phyloP scores from a whole-genome alignment of 441 rosid species.

The Populus tomentosa region DNA sequence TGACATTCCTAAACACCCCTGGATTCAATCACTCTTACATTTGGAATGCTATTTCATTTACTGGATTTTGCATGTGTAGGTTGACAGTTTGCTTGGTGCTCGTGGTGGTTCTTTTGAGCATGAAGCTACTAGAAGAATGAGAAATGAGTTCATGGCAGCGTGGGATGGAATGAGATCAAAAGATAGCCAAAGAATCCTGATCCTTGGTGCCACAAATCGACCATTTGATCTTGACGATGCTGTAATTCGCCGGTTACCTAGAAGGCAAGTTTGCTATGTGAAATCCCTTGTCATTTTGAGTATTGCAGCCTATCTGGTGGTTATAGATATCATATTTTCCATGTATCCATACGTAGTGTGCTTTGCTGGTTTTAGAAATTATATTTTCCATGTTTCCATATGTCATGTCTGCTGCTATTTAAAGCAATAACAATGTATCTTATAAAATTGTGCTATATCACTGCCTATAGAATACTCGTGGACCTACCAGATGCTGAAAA shows the following conservation, averaged over 20 bases:
- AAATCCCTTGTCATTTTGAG: neutral
- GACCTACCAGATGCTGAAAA: slow-evolving; percentile 92
- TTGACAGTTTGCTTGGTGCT: slow-evolving; percentile 95
- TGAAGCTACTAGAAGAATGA: slow-evolving; percentile 97
- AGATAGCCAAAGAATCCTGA: slow-evolving; percentile 89
- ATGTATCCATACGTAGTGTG: neutral
- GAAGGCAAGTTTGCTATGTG: slow-evolving; percentile 52
- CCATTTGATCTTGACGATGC: slow-evolving; percentile 99
- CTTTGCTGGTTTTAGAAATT: neutral
- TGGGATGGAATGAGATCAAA: slow-evolving; percentile 97
- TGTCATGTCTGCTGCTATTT: neutral
- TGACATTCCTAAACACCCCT: neutral
- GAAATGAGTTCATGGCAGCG: slow-evolving; percentile 98
- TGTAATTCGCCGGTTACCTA: slow-evolving; percentile 90
- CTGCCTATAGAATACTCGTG: slow-evolving; percentile 68
- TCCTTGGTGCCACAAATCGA: slow-evolving; percentile 94
- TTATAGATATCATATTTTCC: neutral
- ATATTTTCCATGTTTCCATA: neutral
- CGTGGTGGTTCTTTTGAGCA: slow-evolving; percentile 96
- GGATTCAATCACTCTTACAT: neutral
- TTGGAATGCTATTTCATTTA: neutral
- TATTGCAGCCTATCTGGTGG: neutral
- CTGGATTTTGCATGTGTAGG: slow-evolving; percentile 35
- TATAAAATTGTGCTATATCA: slow-evolving; percentile 18
- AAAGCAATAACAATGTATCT: slow-evolving; percentile 7